Evolutionary conservation across 2,329 filamentous ascomycete genomes (phyloP).

Genomic region (Paecilomyces fulvus): DNA sequence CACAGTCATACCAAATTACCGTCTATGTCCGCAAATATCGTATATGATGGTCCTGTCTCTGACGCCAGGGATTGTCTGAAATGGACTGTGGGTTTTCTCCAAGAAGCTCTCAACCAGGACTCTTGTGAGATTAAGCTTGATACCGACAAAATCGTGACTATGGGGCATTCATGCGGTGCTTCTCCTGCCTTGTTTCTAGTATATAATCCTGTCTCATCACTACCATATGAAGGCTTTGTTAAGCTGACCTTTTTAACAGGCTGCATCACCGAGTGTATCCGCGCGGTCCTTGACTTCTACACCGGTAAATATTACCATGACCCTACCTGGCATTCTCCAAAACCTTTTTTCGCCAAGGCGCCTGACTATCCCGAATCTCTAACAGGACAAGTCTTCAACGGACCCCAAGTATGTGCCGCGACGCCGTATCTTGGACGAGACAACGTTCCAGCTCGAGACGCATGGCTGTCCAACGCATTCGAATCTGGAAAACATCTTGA

Average conservation of each 20-base stretch:
- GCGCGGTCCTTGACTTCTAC: neutral
- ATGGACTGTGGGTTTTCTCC: neutral
- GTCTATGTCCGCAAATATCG: slow-evolving; percentile 1
- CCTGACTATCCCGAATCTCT: neutral
- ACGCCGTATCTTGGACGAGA: neutral
- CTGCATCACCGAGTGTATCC: neutral
- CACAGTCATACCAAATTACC: neutral
- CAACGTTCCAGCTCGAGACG: neutral
- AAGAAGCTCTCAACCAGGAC: too few relatives aligned
- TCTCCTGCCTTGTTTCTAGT: neutral
- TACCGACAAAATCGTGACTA: neutral
- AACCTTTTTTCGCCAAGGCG: neutral
- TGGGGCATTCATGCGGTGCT: neutral
- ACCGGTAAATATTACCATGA: neutral
- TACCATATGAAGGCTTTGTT: too few relatives aligned
- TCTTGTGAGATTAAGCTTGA: neutral
- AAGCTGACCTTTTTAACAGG: too few relatives aligned
- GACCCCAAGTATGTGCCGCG: neutral
- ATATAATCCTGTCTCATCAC: neutral
- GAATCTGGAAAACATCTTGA: neutral
- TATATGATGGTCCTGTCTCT: neutral
- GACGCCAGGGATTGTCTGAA: neutral
- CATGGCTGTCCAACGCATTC: neutral
- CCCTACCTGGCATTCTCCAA: neutral
- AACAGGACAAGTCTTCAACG: neutral